Conservation (phyloP, 805 yeast species). For the Metschnikowia arizonensis region DNA sequence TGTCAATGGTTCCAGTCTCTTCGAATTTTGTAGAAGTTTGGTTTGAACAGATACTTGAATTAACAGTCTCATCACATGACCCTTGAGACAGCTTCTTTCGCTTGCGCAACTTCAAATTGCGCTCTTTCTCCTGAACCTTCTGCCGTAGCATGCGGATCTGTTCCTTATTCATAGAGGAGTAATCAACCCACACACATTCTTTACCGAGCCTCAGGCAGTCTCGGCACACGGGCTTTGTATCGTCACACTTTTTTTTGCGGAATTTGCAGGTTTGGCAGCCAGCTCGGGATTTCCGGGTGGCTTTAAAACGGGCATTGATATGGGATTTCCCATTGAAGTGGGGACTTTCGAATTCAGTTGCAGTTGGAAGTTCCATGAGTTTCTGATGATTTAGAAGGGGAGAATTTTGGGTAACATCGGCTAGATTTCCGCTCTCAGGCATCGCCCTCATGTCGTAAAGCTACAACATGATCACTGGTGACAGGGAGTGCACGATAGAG, state of each 20-base stretch:
- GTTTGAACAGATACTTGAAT: background rate
- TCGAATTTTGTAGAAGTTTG: background rate
- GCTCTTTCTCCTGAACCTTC: slow-evolving; percentile 39
- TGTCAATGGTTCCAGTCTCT: background rate
- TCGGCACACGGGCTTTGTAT: slow-evolving; percentile 45
- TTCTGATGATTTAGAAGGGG: background rate
- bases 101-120: slow-evolving; percentile 38
- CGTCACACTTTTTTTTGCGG: slow-evolving; percentile 58
- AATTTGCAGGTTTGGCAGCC: slow-evolving; percentile 70
- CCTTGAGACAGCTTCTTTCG: slow-evolving; percentile 16
- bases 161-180: slow-evolving; percentile 37
- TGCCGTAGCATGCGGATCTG: slow-evolving; percentile 33
- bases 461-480: no score
- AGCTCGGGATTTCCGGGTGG: slow-evolving; percentile 35
- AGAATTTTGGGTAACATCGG: background rate
- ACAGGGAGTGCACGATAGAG: background rate
- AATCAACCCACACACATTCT: slow-evolving; percentile 47
- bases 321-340: background rate
- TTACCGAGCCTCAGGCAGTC: slow-evolving; percentile 46
- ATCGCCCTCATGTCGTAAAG: no score
- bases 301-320: slow-evolving; percentile 1
- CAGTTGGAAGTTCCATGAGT: background rate
- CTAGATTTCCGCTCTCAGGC: no score
- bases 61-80: background rate
- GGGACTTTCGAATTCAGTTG: background rate